Evolutionary conservation across 768 basidiomycete genomes (phyloP).

Genomic region (Amanita molliuscula): DNA sequence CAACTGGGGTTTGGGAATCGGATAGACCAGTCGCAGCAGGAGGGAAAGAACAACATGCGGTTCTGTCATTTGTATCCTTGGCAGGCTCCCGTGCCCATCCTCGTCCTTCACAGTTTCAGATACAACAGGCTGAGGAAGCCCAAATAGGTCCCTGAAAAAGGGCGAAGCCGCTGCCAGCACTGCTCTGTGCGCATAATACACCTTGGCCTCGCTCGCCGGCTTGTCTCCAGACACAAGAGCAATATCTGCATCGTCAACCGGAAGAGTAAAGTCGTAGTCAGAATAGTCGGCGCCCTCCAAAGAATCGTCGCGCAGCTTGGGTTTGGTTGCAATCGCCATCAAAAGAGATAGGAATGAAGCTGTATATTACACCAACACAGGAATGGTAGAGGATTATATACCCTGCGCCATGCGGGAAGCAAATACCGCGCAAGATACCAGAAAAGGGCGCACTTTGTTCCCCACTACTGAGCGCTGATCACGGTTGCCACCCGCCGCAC

Average conservation of each 20-base stretch:
- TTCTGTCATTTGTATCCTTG: constrained; percentile 50
- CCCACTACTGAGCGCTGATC: not conserved
- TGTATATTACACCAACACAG: not conserved
- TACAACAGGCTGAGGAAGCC: constrained; percentile 38
- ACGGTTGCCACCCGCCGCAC: not conserved
- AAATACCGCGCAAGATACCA: not conserved
- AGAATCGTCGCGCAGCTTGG: not conserved
- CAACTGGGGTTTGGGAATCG: constrained; percentile 43
- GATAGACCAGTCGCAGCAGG: constrained; percentile 54
- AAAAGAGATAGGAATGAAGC: not conserved
- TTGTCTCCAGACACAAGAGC: constrained; percentile 30
- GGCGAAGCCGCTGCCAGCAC: constrained; percentile 55
- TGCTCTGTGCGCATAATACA: constrained; percentile 53
- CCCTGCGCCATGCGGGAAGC: not conserved
- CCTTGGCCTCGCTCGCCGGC: constrained; percentile 20
- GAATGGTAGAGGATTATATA: not conserved
- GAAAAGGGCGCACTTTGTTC: not conserved
- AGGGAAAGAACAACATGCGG: constrained; percentile 29
- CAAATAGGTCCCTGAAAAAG: constrained; percentile 62
- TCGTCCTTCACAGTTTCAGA: constrained; percentile 10
- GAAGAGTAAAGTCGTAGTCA: constrained; percentile 10
- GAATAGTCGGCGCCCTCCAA: not conserved
- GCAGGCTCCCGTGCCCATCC: constrained; percentile 13
- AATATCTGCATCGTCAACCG: constrained; percentile 35
- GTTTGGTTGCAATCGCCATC: not conserved